These are phyloP conservation scores for Zizania latifolia DNA, from an alignment of 176 grass and related monocot species.

Conservation along the genomic window DNA sequence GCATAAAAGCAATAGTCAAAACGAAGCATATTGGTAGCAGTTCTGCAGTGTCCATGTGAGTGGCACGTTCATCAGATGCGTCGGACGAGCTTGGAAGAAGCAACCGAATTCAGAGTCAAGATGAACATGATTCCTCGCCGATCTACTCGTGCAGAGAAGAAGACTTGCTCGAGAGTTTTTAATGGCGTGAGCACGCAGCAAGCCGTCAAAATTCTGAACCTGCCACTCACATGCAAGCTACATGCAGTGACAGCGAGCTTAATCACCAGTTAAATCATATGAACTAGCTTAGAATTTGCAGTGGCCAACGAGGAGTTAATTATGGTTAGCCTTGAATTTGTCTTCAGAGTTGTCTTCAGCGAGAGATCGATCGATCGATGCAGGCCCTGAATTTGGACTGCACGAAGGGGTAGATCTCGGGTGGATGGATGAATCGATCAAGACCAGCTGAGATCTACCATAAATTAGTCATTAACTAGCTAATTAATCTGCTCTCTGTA, in stretches of 20 bases:
- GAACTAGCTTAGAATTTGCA: neutral
- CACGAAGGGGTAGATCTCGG: neutral
- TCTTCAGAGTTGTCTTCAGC: no score
- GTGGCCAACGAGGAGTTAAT: neutral
- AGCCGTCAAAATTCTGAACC: constrained; percentile 4
- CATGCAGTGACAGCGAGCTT: neutral
- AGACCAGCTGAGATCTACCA: neutral
- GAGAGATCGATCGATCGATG: no score
- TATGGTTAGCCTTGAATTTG: no score
- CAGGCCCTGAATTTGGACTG: no score
- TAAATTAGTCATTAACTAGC: neutral
- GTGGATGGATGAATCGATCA: neutral
- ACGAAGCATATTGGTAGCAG: neutral
- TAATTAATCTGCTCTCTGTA: neutral
- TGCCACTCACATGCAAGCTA: constrained; percentile 20
- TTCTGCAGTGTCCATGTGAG: neutral
- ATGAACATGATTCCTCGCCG: constrained; percentile 22
- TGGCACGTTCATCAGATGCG: no score
- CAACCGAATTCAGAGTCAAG: constrained; percentile 34
- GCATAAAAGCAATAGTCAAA: neutral
- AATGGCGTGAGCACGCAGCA: neutral
- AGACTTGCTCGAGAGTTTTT: neutral
- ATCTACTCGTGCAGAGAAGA: constrained; percentile 10
- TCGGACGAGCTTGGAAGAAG: neutral
- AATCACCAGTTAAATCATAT: neutral